Conservation (phyloP, 1,284 basidiomycete species). For the Irpex rosettiformis region DNA sequence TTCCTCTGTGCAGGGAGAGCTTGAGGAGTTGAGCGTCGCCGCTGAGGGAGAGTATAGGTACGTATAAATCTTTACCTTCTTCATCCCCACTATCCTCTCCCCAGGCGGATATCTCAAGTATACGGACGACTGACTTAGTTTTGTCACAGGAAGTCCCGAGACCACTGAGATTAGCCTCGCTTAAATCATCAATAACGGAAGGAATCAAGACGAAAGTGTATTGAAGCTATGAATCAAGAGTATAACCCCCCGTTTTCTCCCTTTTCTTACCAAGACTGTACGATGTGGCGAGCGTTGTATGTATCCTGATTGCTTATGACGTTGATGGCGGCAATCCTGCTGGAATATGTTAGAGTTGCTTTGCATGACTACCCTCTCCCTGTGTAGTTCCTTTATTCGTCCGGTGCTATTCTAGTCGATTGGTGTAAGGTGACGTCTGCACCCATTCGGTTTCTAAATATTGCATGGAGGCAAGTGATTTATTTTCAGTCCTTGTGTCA, state of each 20-base stretch:
- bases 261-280: neutral
- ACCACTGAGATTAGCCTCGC: constrained; percentile 58
- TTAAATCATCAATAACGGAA: constrained; percentile 7
- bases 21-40: constrained; percentile 85
- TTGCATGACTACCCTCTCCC: too few relatives aligned
- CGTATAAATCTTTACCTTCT: constrained; percentile 9
- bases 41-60: constrained; percentile 92
- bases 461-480: too few relatives aligned
- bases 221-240: neutral
- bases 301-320: too few relatives aligned
- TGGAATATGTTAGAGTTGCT: too few relatives aligned
- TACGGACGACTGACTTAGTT: neutral
- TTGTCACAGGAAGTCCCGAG: constrained; percentile 66
- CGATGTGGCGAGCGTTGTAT: too few relatives aligned
- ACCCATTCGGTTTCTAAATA: too few relatives aligned
- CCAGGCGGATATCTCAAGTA: neutral
- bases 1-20: constrained; percentile 79
- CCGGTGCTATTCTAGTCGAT: too few relatives aligned
- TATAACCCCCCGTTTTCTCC: neutral
- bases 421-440: too few relatives aligned
- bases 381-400: too few relatives aligned
- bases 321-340: too few relatives aligned
- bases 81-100: neutral
- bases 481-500: too few relatives aligned
- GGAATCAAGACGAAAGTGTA: neutral